phyloP scores from a whole-genome alignment of 352 stramenopile species.

The Blastocystis sp. region DNA sequence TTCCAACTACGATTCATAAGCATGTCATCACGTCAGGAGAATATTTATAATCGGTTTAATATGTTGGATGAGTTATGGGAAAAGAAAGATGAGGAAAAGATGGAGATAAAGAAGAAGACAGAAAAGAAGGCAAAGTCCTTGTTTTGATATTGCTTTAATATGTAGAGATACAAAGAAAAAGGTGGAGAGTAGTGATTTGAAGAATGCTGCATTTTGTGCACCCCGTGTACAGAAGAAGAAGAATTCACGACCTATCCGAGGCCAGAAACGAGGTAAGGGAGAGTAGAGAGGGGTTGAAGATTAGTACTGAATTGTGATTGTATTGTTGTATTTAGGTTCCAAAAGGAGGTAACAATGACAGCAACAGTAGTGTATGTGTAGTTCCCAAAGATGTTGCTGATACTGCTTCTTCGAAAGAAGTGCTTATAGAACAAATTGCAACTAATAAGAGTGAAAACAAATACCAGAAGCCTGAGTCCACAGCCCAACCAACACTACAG shows the following conservation, averaged over 20 bases:
- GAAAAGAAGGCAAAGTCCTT: conserved; percentile 34
- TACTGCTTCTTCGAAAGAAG: background rate
- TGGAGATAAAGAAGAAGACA: conserved; percentile 2
- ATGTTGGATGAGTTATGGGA: conserved; percentile 45
- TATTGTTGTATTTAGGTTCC: background rate
- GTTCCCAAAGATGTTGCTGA: background rate
- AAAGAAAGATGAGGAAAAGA: conserved; percentile 34
- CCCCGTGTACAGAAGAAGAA: conserved; percentile 43
- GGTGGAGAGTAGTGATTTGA: conserved; percentile 17
- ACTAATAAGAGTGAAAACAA: background rate
- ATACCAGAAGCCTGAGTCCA: background rate
- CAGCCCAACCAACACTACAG: background rate
- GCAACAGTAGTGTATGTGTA: background rate
- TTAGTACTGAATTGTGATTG: background rate
- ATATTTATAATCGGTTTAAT: conserved; percentile 16
- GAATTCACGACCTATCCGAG: background rate
- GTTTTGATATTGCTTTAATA: background rate
- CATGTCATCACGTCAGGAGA: background rate
- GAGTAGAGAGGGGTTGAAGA: background rate
- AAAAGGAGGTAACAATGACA: background rate
- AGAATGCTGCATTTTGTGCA: background rate
- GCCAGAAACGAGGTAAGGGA: background rate
- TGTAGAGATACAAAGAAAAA: conserved; percentile 40
- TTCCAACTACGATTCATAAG: background rate
- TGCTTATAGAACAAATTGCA: background rate